These are phyloP conservation scores for Eudorina sp. DNA, from an alignment of 139 green algal genomes.

Conservation along the genomic window DNA sequence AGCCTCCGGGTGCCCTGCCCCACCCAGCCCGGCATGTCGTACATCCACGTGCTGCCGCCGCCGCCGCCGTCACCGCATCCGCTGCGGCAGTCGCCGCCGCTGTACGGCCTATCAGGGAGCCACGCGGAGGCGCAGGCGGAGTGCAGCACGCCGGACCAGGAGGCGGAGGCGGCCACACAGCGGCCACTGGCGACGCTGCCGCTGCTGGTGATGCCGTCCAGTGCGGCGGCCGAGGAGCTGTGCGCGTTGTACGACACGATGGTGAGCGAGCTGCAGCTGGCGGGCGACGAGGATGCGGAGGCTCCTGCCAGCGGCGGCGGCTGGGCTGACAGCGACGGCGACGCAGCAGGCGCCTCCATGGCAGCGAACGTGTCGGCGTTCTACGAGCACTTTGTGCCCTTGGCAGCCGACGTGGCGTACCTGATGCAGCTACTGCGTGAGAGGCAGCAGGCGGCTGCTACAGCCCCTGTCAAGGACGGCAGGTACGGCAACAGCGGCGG, in stretches of 20 bases:
- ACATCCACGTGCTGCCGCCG: neutral
- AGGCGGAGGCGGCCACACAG: neutral
- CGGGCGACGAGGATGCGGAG: neutral
- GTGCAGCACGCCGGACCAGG: neutral
- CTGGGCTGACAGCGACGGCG: neutral
- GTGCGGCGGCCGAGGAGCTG: neutral
- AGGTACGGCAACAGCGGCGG: too few species aligned
- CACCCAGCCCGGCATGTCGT: neutral
- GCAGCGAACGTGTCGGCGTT: neutral
- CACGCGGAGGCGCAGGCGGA: neutral
- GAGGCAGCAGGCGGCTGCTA: too few species aligned
- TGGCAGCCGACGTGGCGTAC: neutral
- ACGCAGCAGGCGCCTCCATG: neutral
- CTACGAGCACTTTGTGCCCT: neutral
- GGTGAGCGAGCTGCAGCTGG: neutral
- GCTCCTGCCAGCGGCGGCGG: too few species aligned
- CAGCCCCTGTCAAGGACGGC: too few species aligned
- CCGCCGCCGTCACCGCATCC: neutral
- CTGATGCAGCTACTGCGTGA: neutral
- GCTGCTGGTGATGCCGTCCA: slow-evolving; percentile 17
- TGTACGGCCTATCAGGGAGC: too few species aligned
- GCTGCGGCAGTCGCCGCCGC: too few species aligned
- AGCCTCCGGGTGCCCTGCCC: neutral
- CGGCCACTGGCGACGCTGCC: slow-evolving; percentile 21
- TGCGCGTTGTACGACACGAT: neutral